phyloP scores from a whole-genome alignment of 1,284 basidiomycete species.

The Cronartium ribicola region DNA sequence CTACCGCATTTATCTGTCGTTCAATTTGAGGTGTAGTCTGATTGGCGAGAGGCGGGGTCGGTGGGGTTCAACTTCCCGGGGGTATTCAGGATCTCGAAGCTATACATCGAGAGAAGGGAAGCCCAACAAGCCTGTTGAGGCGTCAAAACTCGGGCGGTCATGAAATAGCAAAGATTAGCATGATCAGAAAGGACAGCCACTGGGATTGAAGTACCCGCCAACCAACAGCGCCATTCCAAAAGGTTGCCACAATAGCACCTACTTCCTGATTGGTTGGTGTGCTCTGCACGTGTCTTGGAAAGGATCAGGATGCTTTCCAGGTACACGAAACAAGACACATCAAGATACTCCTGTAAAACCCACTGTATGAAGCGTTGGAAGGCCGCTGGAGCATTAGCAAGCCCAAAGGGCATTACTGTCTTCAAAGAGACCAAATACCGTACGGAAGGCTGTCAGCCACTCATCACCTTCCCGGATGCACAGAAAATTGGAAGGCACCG shows the following conservation, averaged over 20 bases:
- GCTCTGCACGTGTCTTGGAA: constrained; percentile 13
- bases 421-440: constrained; percentile 19
- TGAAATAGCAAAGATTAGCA: constrained; percentile 10
- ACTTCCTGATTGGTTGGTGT: constrained; percentile 16
- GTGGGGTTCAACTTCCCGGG: too few relatives aligned
- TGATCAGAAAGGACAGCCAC: constrained; percentile 14
- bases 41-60: too few relatives aligned
- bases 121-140: constrained; percentile 7
- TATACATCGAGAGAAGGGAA: not conserved
- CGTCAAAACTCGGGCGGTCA: not conserved
- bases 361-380: constrained; percentile 26
- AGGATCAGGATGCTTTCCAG: constrained; percentile 31
- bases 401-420: constrained; percentile 21
- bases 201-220: constrained; percentile 1
- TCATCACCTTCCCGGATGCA: constrained; percentile 7
- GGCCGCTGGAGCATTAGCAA: constrained; percentile 12
- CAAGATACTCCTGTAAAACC: constrained; percentile 10
- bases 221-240: constrained; percentile 6
- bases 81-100: too few relatives aligned
- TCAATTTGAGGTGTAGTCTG: too few relatives aligned
- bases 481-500: constrained; percentile 35
- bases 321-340: constrained; percentile 31
- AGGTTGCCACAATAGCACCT: not conserved
- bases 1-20: too few relatives aligned
- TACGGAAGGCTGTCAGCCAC: constrained; percentile 26